Percentiles rank a stretch among this genome's conserved stretches.
These are phyloP conservation scores for Ustilago cynodontis DNA, from an alignment of 1,284 basidiomycete genomes.

Conservation along the genomic window DNA sequence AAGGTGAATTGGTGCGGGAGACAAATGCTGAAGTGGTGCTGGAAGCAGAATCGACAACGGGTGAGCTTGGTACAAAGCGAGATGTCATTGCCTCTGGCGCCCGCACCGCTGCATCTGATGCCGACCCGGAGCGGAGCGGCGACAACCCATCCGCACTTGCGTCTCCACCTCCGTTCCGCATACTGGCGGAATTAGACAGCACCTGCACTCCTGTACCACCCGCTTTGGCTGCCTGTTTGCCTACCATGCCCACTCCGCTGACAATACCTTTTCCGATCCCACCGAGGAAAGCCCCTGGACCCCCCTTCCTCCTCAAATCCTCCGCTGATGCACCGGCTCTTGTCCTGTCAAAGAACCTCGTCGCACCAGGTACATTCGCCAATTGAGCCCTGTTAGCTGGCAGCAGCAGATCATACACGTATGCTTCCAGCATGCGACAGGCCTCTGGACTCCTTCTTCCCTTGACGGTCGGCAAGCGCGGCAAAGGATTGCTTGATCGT, in stretches of 20 bases:
- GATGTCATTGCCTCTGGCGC: constrained; percentile 8
- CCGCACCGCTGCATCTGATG: constrained; percentile 1
- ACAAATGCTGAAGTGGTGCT: constrained; percentile 33
- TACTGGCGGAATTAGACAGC: constrained; percentile 8
- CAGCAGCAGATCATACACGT: constrained; percentile 52
- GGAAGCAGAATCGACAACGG: constrained; percentile 24
- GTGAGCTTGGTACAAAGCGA: constrained; percentile 17
- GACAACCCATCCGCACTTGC: neutral
- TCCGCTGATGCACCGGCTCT: constrained; percentile 56
- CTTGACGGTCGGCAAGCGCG: constrained; percentile 47
- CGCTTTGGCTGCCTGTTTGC: constrained; percentile 56
- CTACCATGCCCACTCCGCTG: constrained; percentile 58
- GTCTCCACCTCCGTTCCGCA: constrained; percentile 3
- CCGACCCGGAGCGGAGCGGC: constrained; percentile 11
- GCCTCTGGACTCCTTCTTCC: constrained; percentile 48
- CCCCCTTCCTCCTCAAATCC: constrained; percentile 25
- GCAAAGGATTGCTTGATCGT: constrained; percentile 42
- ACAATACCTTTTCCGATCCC: constrained; percentile 59
- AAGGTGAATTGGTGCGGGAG: constrained; percentile 45
- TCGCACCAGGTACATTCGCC: constrained; percentile 35
- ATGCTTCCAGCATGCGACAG: constrained; percentile 53
- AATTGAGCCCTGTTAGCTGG: constrained; percentile 32
- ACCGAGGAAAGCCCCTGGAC: constrained; percentile 42
- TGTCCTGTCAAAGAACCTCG: constrained; percentile 63
- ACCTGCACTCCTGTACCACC: constrained; percentile 34